Evolutionary conservation across 129 eudicot genomes (phyloP).

Genomic region (Logfia minima): DNA sequence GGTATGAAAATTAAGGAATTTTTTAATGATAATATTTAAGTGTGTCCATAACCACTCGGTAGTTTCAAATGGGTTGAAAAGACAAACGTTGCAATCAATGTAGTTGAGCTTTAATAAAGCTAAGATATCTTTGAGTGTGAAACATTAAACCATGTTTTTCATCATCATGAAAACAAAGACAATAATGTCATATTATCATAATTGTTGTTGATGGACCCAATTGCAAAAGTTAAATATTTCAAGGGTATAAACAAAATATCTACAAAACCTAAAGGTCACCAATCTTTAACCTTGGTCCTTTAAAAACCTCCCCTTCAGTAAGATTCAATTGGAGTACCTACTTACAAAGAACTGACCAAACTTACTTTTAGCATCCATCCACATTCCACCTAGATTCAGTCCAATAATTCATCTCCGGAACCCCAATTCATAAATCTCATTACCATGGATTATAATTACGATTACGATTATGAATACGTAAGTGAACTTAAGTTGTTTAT

Average conservation of each 20-base stretch:
- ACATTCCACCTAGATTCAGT: conserved; percentile 30
- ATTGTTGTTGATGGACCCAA: not conserved
- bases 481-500: not conserved
- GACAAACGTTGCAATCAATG: not conserved
- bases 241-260: not conserved
- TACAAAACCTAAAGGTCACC: conserved; percentile 16
- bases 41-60: too few relatives aligned
- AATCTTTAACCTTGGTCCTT: conserved; percentile 18
- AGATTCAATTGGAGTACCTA: not conserved
- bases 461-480: conserved; percentile 30
- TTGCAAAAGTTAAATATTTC: not conserved
- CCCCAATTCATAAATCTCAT: conserved; percentile 9
- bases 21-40: too few relatives aligned
- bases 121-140: not conserved
- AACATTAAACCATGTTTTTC: not conserved
- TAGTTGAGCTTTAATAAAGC: not conserved
- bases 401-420: not conserved
- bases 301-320: conserved; percentile 7
- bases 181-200: not conserved
- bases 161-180: not conserved
- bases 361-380: conserved; percentile 21
- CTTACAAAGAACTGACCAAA: not conserved
- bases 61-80: not conserved
- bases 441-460: conserved; percentile 26
- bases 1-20: too few relatives aligned